Evolutionary conservation across 768 basidiomycete genomes (phyloP), one percentile per base, ranked within the genome.

Genomic region (Stropharia rugosoannulata): DNA sequence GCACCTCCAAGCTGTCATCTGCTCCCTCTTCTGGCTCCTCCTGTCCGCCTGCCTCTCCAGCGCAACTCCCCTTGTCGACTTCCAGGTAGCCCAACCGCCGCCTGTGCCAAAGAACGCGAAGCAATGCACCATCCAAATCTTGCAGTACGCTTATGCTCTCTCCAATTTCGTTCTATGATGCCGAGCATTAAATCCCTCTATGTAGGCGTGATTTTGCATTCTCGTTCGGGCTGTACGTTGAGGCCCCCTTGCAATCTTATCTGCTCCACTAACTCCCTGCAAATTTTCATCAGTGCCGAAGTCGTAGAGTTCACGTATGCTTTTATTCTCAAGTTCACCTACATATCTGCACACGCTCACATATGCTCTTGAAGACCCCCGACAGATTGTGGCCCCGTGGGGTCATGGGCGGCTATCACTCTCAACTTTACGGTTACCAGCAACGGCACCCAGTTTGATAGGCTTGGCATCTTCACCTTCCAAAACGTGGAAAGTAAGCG

Each of bases 381-480:
- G 0, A 80, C 81, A 9, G 80, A 86, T 61, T 92, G 90, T 66
- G 89, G 90, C 13, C 66, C 75, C 3, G 73, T 79, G 18, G 88
- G 90, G 1, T 81, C 85, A 4, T 92, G 90, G 90, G 81, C 86
- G 6, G 89, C 82, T 0, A 77, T 92, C 32, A 87, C 83, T 8
- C 73, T 91, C 36, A 90, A 90, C 66, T 84, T 90, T 61, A 90
- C 90, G 0, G 87, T 86, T 16, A 86, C 87, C 2, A 85, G 83
- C 53, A 91, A 89, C 51, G 90, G 90, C 43, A 87, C 86, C 6
- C 88, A 90, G 65, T 90, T 81, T 56, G 88, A 89, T 64, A 80
- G 89, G 12, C 74, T 90, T 5, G 87, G 81, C 1, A 80, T 84
- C 13, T 87, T 93, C 61, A 87, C 86, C 5, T 86, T 90, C 65